Conservation (phyloP, 106 monocot species). For the Dendrobium chrysotoxum region DNA sequence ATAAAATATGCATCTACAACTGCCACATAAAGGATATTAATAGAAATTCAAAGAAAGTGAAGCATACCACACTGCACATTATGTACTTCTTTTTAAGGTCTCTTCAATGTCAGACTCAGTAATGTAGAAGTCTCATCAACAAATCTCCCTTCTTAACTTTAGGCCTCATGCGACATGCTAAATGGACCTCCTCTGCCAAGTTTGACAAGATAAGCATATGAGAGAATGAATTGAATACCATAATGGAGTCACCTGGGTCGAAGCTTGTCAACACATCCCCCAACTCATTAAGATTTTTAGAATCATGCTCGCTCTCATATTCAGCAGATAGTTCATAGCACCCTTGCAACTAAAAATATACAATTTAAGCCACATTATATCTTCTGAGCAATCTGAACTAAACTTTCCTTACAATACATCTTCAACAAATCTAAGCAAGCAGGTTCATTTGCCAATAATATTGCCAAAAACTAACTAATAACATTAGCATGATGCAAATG, state of each 20-base stretch:
- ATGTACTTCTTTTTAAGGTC: constrained; percentile 60
- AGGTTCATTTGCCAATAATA: not conserved
- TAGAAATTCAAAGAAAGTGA: no score
- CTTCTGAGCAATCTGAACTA: not conserved
- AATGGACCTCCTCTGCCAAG: constrained; percentile 95
- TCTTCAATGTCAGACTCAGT: constrained; percentile 66
- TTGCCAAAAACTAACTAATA: not conserved
- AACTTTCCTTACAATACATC: not conserved
- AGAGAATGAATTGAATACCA: constrained; percentile 74
- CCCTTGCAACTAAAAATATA: constrained; percentile 64
- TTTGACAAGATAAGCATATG: constrained; percentile 96
- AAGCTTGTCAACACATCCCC: constrained; percentile 70
- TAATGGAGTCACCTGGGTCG: constrained; percentile 67
- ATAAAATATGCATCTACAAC: no score
- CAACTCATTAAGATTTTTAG: constrained; percentile 59
- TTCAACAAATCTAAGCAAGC: not conserved
- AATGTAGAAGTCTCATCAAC: constrained; percentile 63
- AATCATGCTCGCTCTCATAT: constrained; percentile 56
- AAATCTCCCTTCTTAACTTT: constrained; percentile 73
- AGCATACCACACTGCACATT: no score
- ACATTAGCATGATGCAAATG: not conserved
- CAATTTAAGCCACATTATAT: not conserved
- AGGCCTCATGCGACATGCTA: constrained; percentile 62
- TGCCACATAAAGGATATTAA: no score
- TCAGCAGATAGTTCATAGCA: constrained; percentile 82